phyloP scores from a whole-genome alignment of 23 red algal genomes.

The Pyropia haitanensis region DNA sequence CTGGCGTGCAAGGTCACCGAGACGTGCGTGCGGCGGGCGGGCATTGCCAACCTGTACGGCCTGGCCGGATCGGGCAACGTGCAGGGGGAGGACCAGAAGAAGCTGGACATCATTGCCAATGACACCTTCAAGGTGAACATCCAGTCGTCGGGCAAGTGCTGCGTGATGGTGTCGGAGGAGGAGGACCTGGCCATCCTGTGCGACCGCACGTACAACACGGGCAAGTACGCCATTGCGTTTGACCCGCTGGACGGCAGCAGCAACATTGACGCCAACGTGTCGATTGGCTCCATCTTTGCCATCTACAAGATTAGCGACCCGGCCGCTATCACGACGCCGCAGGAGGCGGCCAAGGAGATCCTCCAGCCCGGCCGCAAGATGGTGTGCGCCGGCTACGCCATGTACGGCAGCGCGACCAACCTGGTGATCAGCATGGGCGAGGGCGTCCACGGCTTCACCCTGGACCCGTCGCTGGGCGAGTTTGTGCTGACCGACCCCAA shows the following conservation, averaged over 20 bases:
- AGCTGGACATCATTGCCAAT: constrained; percentile 97
- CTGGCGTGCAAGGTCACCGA: constrained; percentile 94
- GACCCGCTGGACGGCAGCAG: constrained; percentile 93
- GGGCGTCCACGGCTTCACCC: constrained; percentile 89
- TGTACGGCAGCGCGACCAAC: constrained; percentile 96
- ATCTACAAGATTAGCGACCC: constrained; percentile 82
- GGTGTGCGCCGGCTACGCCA: constrained; percentile 94
- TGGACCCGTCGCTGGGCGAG: constrained; percentile 91
- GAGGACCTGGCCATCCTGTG: constrained; percentile 88
- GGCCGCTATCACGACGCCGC: constrained; percentile 40
- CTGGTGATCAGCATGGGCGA: constrained; percentile 82
- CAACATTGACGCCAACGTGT: constrained; percentile 99
- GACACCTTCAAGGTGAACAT: constrained; percentile 96
- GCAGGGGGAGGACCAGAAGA: constrained; percentile 99
- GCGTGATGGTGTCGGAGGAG: constrained; percentile 92
- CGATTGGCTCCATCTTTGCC: constrained; percentile 96
- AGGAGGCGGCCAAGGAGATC: constrained; percentile 55
- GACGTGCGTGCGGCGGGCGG: constrained; percentile 89
- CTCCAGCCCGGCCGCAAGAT: constrained; percentile 69
- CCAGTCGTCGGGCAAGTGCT: constrained; percentile 65
- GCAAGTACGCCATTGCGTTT: constrained; percentile 94
- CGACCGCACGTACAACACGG: constrained; percentile 33
- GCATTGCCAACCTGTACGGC: constrained; percentile 94
- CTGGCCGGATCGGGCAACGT: constrained; percentile 79
- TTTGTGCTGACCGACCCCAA: constrained; percentile 97